These are phyloP conservation scores for Diaporthe ampelina DNA, from an alignment of 2,329 filamentous ascomycete species.

Conservation along the genomic window DNA sequence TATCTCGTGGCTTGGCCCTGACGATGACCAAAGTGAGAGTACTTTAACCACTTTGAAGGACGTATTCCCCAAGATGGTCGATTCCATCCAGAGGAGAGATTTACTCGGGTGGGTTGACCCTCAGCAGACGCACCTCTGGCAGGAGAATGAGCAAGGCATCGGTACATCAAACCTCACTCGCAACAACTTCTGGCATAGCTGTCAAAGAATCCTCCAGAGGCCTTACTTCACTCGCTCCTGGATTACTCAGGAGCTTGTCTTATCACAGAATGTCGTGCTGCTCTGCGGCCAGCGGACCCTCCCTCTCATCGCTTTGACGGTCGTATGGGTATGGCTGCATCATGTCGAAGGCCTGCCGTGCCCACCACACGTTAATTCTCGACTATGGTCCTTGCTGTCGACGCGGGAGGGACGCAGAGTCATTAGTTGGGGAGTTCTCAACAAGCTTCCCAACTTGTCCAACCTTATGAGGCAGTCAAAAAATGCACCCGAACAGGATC, in stretches of 20 bases:
- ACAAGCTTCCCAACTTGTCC: constrained; percentile 3
- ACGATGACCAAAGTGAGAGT: not conserved
- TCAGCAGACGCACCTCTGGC: not conserved
- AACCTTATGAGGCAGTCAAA: not conserved
- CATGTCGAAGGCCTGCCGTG: constrained; percentile 8
- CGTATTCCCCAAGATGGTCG: not conserved
- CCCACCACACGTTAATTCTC: not conserved
- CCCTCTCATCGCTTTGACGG: constrained; percentile 2
- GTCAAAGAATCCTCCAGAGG: not conserved
- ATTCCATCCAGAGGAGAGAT: not conserved
- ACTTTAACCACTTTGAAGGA: not conserved
- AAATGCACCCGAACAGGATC: not conserved
- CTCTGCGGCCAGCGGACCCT: constrained; percentile 22
- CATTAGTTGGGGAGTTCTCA: not conserved
- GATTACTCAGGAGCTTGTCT: constrained; percentile 18
- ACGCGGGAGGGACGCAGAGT: constrained; percentile 8
- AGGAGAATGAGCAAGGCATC: not conserved
- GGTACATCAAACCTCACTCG: not conserved
- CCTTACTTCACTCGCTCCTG: constrained; percentile 15
- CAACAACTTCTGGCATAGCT: constrained; percentile 14
- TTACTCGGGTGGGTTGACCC: not conserved
- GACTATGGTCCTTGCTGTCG: not conserved
- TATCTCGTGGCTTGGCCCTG: constrained; percentile 12
- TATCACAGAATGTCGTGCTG: constrained; percentile 3
- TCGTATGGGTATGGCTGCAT: constrained; percentile 10